Base-by-base conservation (phyloP, 352 stramenopile genomes). In the Phytophthora cryptogea region DNA sequence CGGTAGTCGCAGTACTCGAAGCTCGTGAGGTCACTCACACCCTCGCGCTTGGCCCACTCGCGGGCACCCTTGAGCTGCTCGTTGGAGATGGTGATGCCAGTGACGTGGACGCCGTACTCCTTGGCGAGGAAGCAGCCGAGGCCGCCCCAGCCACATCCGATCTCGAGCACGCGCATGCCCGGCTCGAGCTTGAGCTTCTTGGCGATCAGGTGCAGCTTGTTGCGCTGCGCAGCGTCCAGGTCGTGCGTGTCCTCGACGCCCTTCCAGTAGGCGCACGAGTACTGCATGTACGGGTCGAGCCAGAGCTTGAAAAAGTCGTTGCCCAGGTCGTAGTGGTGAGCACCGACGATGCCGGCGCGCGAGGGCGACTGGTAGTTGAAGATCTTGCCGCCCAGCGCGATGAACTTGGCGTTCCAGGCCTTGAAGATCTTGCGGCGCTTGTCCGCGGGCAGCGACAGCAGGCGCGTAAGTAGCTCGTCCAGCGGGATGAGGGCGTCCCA, bases 1-100 rank as follows among this genome's bases (percentile, higher is more conserved):
- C 88, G 85, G 78, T 96, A 96, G 76, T 96, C 88, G 69, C 83
- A 92, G 70, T 94, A 94, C 73, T 94, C 84, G 54, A 96, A 94
- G 66, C 83, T 91, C 20, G 89, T 93, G 52, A 94, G 74, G 70
- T 95, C 68, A 49, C 76, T 90, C 31, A 96, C 80, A 30, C 87
- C 87, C 32, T 92, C 77, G n/a, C 74, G 76, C 42, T 74, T 63
- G 17, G 89, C 86, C 76, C 86, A 91, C 55, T 91, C 76, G 37
- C 81, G 83, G 0, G 87, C 88, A 4, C 88, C 86, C 80, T 92
- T 94, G 49, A 95, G 80, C 67, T 96, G 88, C 70, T 96, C 88
- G 63, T 90, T 92, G 33, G 85, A 95, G 63, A 96, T 94, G 42
- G 88, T 95, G 68, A 96, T 96, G 37, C 88, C 88, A 26, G 83